Evolutionary conservation across 768 basidiomycete genomes (phyloP).

Genomic region (Rhizopogon vesiculosus): DNA sequence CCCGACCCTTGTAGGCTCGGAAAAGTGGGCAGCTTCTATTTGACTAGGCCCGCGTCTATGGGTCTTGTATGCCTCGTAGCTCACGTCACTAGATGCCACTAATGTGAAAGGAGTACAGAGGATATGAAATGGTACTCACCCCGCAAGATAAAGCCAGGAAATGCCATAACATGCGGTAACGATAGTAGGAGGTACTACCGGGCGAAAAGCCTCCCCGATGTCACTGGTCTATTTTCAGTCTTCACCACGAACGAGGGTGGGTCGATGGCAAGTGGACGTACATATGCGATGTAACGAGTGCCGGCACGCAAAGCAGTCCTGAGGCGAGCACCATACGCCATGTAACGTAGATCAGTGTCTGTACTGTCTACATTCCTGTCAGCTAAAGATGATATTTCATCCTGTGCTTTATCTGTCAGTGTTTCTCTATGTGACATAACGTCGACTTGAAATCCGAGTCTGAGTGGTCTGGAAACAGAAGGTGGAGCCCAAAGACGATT

Average conservation of each 20-base stretch:
- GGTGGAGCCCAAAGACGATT: neutral
- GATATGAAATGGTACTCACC: constrained; percentile 28
- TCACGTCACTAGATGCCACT: constrained; percentile 48
- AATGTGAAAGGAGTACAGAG: neutral
- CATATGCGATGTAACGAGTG: constrained; percentile 75
- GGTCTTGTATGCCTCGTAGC: constrained; percentile 79
- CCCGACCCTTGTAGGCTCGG: constrained; percentile 64
- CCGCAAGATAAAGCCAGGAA: constrained; percentile 76
- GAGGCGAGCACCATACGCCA: constrained; percentile 76
- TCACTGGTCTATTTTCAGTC: constrained; percentile 60
- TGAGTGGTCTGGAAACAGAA: no score
- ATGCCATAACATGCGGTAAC: constrained; percentile 78
- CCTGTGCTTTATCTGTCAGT: constrained; percentile 30
- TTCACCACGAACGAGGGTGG: constrained; percentile 4
- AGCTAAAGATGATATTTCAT: constrained; percentile 52
- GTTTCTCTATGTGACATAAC: constrained; percentile 1
- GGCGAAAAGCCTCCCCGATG: constrained; percentile 79
- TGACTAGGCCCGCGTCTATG: constrained; percentile 62
- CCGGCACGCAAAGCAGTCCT: constrained; percentile 70
- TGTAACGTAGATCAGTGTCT: constrained; percentile 65
- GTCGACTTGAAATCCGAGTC: no score
- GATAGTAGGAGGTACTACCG: constrained; percentile 65
- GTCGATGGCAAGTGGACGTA: constrained; percentile 26
- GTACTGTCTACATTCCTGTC: constrained; percentile 61
- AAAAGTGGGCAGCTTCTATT: constrained; percentile 62